Evolutionary conservation across 192 early-diverging fungal species (phyloP).

Genomic region (Umbelopsis isabellina): DNA sequence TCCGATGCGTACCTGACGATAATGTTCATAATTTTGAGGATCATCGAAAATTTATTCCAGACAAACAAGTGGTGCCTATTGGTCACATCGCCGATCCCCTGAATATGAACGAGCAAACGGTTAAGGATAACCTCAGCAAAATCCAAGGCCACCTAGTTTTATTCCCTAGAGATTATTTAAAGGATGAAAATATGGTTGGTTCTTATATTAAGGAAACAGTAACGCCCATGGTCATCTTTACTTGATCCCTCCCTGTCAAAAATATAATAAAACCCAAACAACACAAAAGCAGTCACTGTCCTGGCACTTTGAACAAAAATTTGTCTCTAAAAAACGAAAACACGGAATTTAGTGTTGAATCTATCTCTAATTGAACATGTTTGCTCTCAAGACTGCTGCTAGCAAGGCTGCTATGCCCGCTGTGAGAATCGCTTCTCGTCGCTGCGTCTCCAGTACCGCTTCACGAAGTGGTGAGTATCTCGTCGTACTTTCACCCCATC

Average conservation of each 20-base stretch:
- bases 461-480: slow-evolving; percentile 32
- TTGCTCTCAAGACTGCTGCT: slow-evolving; percentile 42
- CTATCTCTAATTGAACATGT: slow-evolving; percentile 31
- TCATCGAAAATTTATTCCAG: slow-evolving; percentile 51
- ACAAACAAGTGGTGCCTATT: slow-evolving; percentile 43
- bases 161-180: slow-evolving; percentile 54
- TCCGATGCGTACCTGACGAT: slow-evolving; percentile 86
- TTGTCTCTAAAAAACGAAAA: neutral
- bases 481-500: neutral
- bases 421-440: slow-evolving; percentile 37
- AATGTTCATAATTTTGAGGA: slow-evolving; percentile 63
- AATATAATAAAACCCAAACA: neutral
- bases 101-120: slow-evolving; percentile 32
- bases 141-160: slow-evolving; percentile 57
- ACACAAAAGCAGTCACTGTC: neutral
- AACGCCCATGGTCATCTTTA: slow-evolving; percentile 61
- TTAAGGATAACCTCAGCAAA: slow-evolving; percentile 34
- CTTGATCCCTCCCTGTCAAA: slow-evolving; percentile 27
- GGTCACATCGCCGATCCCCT: slow-evolving; percentile 56
- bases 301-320: slow-evolving; percentile 6
- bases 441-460: slow-evolving; percentile 32
- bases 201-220: slow-evolving; percentile 49
- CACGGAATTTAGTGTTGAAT: slow-evolving; percentile 11
- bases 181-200: slow-evolving; percentile 55
- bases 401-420: slow-evolving; percentile 40